Percentiles rank a stretch among this genome's conserved stretches.
Conservation (phyloP, 23 red algal species). For the Pyropia yezoensis region DNA sequence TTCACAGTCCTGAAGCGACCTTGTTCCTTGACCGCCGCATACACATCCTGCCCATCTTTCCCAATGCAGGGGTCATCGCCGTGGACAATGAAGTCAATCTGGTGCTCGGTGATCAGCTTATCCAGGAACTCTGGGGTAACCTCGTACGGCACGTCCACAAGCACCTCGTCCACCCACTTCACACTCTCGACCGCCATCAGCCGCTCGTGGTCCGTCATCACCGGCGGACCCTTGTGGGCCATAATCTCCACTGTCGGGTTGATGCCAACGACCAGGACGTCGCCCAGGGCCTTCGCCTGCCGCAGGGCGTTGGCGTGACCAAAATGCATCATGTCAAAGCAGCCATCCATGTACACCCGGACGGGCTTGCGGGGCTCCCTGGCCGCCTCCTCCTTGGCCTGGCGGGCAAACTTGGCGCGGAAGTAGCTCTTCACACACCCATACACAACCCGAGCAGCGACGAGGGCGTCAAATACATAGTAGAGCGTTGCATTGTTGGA, state of each 20-base stretch:
- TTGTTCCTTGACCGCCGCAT: slow-evolving; percentile 75
- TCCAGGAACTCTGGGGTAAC: slow-evolving; percentile 78
- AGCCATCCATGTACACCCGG: slow-evolving; percentile 96
- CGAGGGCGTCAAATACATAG: slow-evolving; percentile 12
- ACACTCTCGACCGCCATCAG: slow-evolving; percentile 68
- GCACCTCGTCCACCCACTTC: slow-evolving; percentile 97
- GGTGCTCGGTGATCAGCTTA: slow-evolving; percentile 64
- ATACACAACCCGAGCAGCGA: slow-evolving; percentile 20
- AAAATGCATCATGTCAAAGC: slow-evolving; percentile 99
- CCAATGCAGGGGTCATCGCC: slow-evolving; percentile 93
- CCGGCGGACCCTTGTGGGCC: slow-evolving; percentile 82
- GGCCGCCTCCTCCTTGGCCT: not conserved
- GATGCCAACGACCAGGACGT: slow-evolving; percentile 89
- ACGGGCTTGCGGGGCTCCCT: slow-evolving; percentile 32
- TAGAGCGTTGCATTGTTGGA: not conserved
- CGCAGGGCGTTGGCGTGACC: slow-evolving; percentile 94
- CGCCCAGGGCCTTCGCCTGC: slow-evolving; percentile 82
- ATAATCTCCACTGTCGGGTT: slow-evolving; percentile 78
- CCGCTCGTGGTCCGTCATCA: slow-evolving; percentile 94
- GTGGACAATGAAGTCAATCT: slow-evolving; percentile 94
- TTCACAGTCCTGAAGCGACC: slow-evolving; percentile 85
- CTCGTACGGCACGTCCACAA: slow-evolving; percentile 81
- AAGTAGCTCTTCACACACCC: slow-evolving; percentile 33
- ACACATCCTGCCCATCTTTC: slow-evolving; percentile 78
- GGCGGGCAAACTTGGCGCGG: slow-evolving; percentile 12